Conservation (phyloP, 805 yeast species). For the Hyphopichia homilentoma region DNA sequence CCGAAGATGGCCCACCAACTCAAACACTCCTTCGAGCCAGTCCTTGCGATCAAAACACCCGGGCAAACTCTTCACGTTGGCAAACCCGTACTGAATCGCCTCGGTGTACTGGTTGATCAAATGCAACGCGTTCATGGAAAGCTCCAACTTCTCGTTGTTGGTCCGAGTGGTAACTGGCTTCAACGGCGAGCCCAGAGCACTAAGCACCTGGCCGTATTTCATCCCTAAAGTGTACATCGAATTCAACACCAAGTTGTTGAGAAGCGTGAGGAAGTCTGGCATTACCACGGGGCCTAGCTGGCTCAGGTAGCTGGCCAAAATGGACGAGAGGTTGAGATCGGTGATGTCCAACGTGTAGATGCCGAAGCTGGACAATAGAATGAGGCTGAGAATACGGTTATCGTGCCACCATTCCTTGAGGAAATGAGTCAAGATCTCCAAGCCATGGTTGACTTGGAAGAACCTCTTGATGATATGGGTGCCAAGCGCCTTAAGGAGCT, state of each 20-base stretch:
- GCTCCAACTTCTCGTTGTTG: constrained; percentile 14
- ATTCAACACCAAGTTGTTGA: constrained; percentile 30
- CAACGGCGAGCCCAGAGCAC: constrained; percentile 32
- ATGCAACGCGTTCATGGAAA: constrained; percentile 31
- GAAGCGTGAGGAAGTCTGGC: constrained; percentile 45
- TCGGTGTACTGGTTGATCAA: constrained; percentile 31
- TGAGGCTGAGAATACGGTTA: constrained; percentile 37
- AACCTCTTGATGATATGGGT: constrained; percentile 46
- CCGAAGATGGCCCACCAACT: constrained; percentile 31
- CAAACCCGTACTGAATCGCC: constrained; percentile 25
- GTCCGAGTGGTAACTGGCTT: constrained; percentile 4
- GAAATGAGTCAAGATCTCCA: constrained; percentile 43
- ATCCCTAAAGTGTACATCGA: constrained; percentile 26
- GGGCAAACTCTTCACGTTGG: constrained; percentile 17
- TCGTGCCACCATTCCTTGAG: constrained; percentile 48
- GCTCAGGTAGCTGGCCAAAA: background rate
- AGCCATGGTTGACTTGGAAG: constrained; percentile 46
- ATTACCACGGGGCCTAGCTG: constrained; percentile 22
- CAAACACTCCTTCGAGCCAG: constrained; percentile 39
- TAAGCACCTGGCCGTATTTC: constrained; percentile 27
- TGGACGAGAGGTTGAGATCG: constrained; percentile 2
- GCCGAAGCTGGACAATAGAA: constrained; percentile 48
- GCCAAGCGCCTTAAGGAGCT: constrained; percentile 45
- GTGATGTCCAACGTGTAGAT: constrained; percentile 13
- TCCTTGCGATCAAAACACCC: constrained; percentile 22